Percentiles rank a stretch among this genome's conserved stretches.
These are phyloP conservation scores for Xylaria sp. DNA, from an alignment of 2,329 filamentous ascomycete genomes.

Conservation along the genomic window DNA sequence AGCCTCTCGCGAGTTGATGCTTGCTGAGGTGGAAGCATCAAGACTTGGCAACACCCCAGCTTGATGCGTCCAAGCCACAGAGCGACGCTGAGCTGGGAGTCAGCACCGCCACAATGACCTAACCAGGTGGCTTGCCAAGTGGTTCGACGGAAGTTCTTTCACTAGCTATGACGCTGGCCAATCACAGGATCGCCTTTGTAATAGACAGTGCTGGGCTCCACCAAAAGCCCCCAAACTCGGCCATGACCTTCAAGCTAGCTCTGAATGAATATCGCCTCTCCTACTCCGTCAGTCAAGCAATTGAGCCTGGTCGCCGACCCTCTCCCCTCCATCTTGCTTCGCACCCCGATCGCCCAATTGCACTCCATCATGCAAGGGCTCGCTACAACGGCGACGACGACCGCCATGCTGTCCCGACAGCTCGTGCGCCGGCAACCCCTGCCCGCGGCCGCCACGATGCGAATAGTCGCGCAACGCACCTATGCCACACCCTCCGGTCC, in stretches of 20 bases:
- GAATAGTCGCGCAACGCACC: slow-evolving; percentile 52
- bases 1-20: no score
- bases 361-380: slow-evolving; percentile 49
- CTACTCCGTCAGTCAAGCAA: slow-evolving; percentile 22
- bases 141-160: no score
- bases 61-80: no score
- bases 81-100: neutral
- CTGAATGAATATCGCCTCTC: slow-evolving; percentile 33
- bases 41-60: no score
- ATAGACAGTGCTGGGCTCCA: slow-evolving; percentile 42
- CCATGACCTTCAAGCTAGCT: slow-evolving; percentile 44
- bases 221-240: slow-evolving; percentile 45
- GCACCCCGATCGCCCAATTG: slow-evolving; percentile 41
- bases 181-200: slow-evolving; percentile 45
- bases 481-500: slow-evolving; percentile 80
- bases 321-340: slow-evolving; percentile 30
- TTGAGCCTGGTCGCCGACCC: slow-evolving; percentile 37
- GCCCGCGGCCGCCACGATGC: slow-evolving; percentile 40
- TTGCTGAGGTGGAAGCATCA: no score
- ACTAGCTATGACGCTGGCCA: slow-evolving; percentile 30
- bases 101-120: neutral
- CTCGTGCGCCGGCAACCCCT: slow-evolving; percentile 48
- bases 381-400: slow-evolving; percentile 44
- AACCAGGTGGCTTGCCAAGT: neutral
- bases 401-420: slow-evolving; percentile 49